Base-by-base conservation (phyloP, 371 early-diverging fungal species). In the Massospora cicadina region DNA sequence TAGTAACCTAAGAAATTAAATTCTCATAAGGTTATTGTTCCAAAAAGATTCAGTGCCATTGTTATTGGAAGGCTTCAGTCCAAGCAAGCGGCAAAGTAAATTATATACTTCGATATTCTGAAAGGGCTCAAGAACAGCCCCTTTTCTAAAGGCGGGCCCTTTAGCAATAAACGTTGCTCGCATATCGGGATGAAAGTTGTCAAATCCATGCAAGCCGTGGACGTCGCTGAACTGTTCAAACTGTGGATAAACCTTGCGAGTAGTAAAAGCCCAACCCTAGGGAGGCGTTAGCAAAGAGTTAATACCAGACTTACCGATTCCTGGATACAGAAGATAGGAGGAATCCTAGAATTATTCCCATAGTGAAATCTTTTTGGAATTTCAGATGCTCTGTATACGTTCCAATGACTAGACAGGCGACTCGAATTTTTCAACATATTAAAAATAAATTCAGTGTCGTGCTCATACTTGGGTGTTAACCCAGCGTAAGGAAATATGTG, bases 121-220 rank as follows among this genome's bases (percentile, higher is more conserved):
- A 28, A 68, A 68, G 29, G 60, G 53, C 21, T 55, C 13, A 7
- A 68, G 24, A 10, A 25, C 26, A 13, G 33, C 60, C n/a, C 23
- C 33, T 10, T 65, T 60, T 53, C 7, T 25, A 26, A 64, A 54
- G 27, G 61, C 54, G 43, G 92, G 92, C 0, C 94, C 94, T 25
- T 71, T 68, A 1, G 90, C 94, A 66, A 92, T 68, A 68, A 95
- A 94, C 26, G 90, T 82, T 13, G 91, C 90, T 1, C 84, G 80
- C 94, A 95, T 95, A 25, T 87, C 84, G 0, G 74, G 75, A 24
- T 79, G 74, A 60, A 78, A 59, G 69, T 87, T 82, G 69, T 93
- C 88, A 72, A 90, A 95, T 1, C 97, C 97, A 73, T 94, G 94
- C 24, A 81, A 78, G 1, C 91, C 94, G 0, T 73, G 69, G 1